Evolutionary conservation across 139 green algal species (phyloP).

Genomic region (Asterochloris sp.): DNA sequence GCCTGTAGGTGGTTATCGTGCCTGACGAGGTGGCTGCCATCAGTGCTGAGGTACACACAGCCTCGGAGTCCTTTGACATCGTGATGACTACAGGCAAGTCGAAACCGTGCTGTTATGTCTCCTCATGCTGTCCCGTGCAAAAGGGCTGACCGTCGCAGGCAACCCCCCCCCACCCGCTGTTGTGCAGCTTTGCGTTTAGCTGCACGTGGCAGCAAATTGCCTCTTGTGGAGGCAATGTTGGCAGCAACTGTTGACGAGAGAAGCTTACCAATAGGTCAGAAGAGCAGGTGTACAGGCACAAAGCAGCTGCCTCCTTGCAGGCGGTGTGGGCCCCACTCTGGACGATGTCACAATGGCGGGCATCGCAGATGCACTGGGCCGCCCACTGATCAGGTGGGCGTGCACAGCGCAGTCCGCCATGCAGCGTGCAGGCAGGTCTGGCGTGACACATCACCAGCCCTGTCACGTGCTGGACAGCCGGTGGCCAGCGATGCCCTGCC

Average conservation of each 20-base stretch:
- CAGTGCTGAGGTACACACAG: conserved; percentile 17
- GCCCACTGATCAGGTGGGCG: conserved; percentile 23
- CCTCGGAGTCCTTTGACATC: conserved; percentile 21
- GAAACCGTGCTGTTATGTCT: too few relatives aligned
- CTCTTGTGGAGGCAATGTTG: too few relatives aligned
- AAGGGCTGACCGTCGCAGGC: too few relatives aligned
- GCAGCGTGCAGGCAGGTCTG: too few relatives aligned
- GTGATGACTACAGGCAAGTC: conserved; percentile 4
- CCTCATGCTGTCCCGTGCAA: too few relatives aligned
- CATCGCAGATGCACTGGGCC: conserved; percentile 40
- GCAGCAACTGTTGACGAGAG: too few relatives aligned
- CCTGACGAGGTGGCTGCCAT: conserved; percentile 56
- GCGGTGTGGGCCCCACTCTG: conserved; percentile 43
- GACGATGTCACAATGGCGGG: conserved; percentile 55
- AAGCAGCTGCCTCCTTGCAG: not conserved
- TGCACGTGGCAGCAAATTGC: too few relatives aligned
- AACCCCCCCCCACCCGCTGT: not conserved
- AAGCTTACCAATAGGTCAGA: not conserved
- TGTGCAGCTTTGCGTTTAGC: not conserved
- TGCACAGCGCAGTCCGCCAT: not conserved
- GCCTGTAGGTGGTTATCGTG: conserved; percentile 53
- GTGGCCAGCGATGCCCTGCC: not conserved
- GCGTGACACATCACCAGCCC: too few relatives aligned
- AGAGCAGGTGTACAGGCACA: not conserved
- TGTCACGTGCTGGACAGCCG: not conserved